Evolutionary conservation across 805 yeast species (phyloP), one percentile per base, ranked within the genome.

Genomic region (Candida endomychidarum): DNA sequence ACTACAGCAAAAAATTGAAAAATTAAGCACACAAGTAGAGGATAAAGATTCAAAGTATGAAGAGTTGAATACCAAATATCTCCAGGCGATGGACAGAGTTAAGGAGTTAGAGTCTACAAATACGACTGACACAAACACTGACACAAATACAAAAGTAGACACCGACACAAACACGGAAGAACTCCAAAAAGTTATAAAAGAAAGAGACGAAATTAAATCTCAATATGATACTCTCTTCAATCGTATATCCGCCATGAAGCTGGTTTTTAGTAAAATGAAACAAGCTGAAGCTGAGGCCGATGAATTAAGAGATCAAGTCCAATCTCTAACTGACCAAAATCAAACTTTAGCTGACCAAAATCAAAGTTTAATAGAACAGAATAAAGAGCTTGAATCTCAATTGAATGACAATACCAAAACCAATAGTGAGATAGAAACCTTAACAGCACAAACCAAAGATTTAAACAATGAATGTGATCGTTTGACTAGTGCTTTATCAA

Each of bases 181-280:
- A 25, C 36, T 38, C 12, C 16, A 33, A 32, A 12, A 31, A 34
- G 31, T 57, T 65, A 68, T 66, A 21, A 63, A 67, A 24, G 87
- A 82, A 51, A 71, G 83, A 41, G 82, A 75, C 35, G 72, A 74
- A 21, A 69, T 75, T 20, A 78, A 81, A 49, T 65, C 70, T 1
- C 79, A 80, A 46, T 83, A 84, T 52, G 82, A 83, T 45, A 67
- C 75, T 4, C 60, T 86, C 22, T 58, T 86, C 43, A 77, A 77
- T 46, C 73, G 83, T 55, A 57, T 86, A 12, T 76, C 87, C 1
- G 76, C 86, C 2, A 84, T 85, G 91, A 85, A 83, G 49, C 65
- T 81, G 0, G 74, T 85, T 2, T 85, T 85, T 58, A 62, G 60
- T 38, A 84, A 85, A 48, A 83, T 84, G 86, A 82, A 84, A 53